Conservation (phyloP, 257 asterid genomes). For the Scutellaria minor region DNA sequence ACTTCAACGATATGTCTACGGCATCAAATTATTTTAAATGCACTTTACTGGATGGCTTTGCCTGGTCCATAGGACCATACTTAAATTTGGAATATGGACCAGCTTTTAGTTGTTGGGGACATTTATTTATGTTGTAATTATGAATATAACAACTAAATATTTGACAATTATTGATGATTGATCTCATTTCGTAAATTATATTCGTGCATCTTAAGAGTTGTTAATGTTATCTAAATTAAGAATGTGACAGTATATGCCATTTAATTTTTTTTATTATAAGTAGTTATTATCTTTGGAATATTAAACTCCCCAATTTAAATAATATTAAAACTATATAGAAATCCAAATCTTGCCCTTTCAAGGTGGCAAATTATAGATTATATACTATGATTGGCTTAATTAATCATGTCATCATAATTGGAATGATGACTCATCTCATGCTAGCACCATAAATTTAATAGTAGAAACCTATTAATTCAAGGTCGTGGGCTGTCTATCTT, state of each 20-base stretch:
- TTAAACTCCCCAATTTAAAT: background rate
- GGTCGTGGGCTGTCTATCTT: too few relatives aligned
- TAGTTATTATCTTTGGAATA: background rate
- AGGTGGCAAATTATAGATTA: conserved; percentile 9
- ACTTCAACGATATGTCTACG: too few relatives aligned
- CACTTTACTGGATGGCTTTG: background rate
- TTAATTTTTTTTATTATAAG: background rate
- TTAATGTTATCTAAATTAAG: background rate
- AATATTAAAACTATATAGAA: background rate
- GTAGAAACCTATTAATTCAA: too few relatives aligned
- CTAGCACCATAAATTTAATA: background rate
- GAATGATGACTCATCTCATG: conserved; percentile 4
- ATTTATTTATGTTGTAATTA: background rate
- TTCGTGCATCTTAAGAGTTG: background rate
- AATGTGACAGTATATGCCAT: conserved; percentile 4
- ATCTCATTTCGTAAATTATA: background rate
- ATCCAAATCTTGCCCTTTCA: conserved; percentile 2
- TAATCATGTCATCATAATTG: background rate
- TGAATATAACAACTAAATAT: background rate
- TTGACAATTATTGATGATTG: background rate
- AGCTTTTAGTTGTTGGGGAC: background rate
- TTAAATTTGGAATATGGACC: background rate
- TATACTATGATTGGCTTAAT: background rate
- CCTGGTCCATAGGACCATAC: background rate
- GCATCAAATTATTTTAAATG: too few relatives aligned